Conservation (phyloP, 768 basidiomycete genomes). For the Filobasidium wieringae region DNA sequence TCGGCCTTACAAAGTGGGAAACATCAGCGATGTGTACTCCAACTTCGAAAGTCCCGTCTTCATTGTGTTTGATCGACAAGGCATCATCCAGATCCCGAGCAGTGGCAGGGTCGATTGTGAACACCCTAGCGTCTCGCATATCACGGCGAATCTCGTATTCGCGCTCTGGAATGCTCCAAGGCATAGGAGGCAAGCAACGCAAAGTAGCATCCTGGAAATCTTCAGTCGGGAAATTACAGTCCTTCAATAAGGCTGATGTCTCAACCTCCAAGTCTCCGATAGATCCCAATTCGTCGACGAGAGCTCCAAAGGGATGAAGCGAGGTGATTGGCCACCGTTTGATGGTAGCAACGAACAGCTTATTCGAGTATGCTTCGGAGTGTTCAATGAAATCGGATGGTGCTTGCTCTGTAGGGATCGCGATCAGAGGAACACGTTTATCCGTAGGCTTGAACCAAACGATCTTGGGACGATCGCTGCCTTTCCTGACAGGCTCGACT, state of each 20-base stretch:
- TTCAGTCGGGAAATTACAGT: slow-evolving; percentile 97
- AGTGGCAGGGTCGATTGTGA: slow-evolving; percentile 81
- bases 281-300: slow-evolving; percentile 93
- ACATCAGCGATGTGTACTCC: slow-evolving; percentile 96
- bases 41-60: slow-evolving; percentile 83
- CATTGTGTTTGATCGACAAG: slow-evolving; percentile 72
- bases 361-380: slow-evolving; percentile 78
- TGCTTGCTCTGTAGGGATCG: slow-evolving; percentile 97
- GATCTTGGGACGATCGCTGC: slow-evolving; percentile 80
- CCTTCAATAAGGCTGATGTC: slow-evolving; percentile 90
- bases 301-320: slow-evolving; percentile 93
- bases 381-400: slow-evolving; percentile 90
- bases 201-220: slow-evolving; percentile 90
- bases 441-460: slow-evolving; percentile 99
- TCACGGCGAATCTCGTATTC: slow-evolving; percentile 82
- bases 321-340: slow-evolving; percentile 90
- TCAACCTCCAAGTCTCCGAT: slow-evolving; percentile 99
- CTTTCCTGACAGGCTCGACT: slow-evolving; percentile 39
- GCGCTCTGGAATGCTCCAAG: slow-evolving; percentile 82
- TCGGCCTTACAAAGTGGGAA: slow-evolving; percentile 58
- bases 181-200: slow-evolving; percentile 89
- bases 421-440: slow-evolving; percentile 95
- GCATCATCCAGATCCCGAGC: slow-evolving; percentile 95
- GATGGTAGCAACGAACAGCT: slow-evolving; percentile 92
- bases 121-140: slow-evolving; percentile 67